These are phyloP conservation scores for Phalaenopsis equestris DNA, from an alignment of 106 monocot species.

Conservation along the genomic window DNA sequence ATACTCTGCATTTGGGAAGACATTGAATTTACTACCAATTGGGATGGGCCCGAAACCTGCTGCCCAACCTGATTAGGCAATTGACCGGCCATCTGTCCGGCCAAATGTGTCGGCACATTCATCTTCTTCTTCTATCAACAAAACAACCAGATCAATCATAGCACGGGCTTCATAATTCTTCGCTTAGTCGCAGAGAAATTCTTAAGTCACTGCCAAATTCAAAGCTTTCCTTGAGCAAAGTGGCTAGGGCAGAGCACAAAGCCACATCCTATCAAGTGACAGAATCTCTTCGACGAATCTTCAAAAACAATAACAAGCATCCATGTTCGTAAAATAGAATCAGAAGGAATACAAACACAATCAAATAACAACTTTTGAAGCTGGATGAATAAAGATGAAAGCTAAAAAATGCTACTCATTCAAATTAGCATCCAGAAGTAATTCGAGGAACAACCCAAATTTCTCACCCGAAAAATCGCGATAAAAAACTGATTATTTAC, in stretches of 20 bases:
- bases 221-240: neutral
- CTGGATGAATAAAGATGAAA: neutral
- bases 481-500: neutral
- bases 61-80: neutral
- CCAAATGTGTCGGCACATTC: constrained; percentile 2
- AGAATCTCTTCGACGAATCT: neutral
- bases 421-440: neutral
- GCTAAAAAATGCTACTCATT: neutral
- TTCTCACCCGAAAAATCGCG: neutral
- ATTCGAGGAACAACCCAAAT: no score
- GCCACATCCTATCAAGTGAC: constrained; percentile 2
- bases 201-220: neutral
- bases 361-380: neutral
- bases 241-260: neutral
- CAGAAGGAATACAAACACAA: constrained; percentile 4
- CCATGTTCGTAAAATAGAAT: neutral
- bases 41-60: neutral
- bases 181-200: neutral
- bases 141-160: neutral
- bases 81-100: neutral
- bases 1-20: constrained; percentile 7
- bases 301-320: constrained; percentile 1
- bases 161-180: neutral
- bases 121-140: neutral
- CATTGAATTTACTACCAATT: neutral